Percentiles rank a stretch among this genome's conserved stretches.
Conservation (phyloP, 495 filamentous ascomycete species). For the Penicillium dipodomyicola region DNA sequence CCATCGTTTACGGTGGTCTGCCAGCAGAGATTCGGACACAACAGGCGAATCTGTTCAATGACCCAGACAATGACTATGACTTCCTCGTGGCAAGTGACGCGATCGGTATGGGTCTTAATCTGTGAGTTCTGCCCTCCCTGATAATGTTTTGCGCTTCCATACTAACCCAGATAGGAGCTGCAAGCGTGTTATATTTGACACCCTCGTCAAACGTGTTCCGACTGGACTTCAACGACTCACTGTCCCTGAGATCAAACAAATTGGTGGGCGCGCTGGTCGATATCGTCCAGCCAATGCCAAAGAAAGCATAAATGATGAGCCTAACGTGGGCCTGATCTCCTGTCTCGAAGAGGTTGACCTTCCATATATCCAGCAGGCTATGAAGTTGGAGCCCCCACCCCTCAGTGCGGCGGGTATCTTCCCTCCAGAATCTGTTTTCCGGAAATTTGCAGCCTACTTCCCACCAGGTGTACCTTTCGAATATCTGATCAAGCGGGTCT, state of each 20-base stretch:
- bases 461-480: slow-evolving; percentile 71
- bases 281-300: slow-evolving; percentile 66
- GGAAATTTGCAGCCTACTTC: slow-evolving; percentile 74
- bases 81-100: slow-evolving; percentile 92
- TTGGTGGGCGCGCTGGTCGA: slow-evolving; percentile 88
- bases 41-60: slow-evolving; percentile 91
- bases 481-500: slow-evolving; percentile 69
- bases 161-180: slow-evolving; percentile 58
- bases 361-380: slow-evolving; percentile 55
- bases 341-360: slow-evolving; percentile 72
- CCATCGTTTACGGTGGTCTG: slow-evolving; percentile 87
- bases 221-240: slow-evolving; percentile 48
- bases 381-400: slow-evolving; percentile 60
- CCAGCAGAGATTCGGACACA: slow-evolving; percentile 90
- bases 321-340: slow-evolving; percentile 71
- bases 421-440: slow-evolving; percentile 62
- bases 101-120: slow-evolving; percentile 95
- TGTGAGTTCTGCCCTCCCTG: slow-evolving; percentile 47
- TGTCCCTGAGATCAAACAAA: slow-evolving; percentile 87
- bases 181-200: slow-evolving; percentile 86
- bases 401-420: slow-evolving; percentile 72
- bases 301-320: slow-evolving; percentile 23
- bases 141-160: not conserved
- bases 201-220: slow-evolving; percentile 65
- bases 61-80: slow-evolving; percentile 91